Evolutionary conservation across 129 eudicot genomes (phyloP), one percentile per base, ranked within the genome.

Genomic region (Sambucus nigra): DNA sequence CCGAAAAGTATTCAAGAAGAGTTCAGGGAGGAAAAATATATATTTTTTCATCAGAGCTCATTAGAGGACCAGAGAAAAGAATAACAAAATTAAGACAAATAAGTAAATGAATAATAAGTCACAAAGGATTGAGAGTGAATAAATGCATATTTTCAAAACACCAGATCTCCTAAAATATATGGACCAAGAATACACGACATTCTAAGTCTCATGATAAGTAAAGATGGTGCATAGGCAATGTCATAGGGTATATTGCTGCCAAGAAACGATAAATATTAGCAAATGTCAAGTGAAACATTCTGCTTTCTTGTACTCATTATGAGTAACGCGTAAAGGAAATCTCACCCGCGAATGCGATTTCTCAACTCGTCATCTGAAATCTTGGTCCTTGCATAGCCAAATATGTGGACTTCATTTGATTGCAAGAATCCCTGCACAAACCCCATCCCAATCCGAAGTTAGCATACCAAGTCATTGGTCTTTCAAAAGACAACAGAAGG

Each of bases 381-480:
- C 57, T 80, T 76, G 67, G 92, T 80, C 66, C 99, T 75, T 32
- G 99, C 99, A 68, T 92, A 92, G 15, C 99, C 99, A 58, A 86
- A 86, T 9, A 92, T 86, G 74, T 78, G 89, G 56, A 92, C 99
- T 67, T 92, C 96, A 25, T 79, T 68, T 6, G 88, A 65, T 11
- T 73, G 87, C 68, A 80, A 61, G 61, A 80, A 80, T 26, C 83
- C 75, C 88, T 80, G 71, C 33, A 46, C 56, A 56, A 66, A 55
- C 1, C 60, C 67, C 49, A 60, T n/a, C 51, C 32, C 55, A 35
- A 49, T 51, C 47, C 26, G 26, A 64, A 42, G 35, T 55, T 33
- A 63, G 53, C 31, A 18, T 47, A 47, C 47, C 24, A 59, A 7
- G 25, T 35, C 13, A 35, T 35, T 8, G 12, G 42, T 35, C 13